These are phyloP conservation scores for Ganoderma lucidum DNA, from an alignment of 1,284 basidiomycete genomes.

Conservation along the genomic window DNA sequence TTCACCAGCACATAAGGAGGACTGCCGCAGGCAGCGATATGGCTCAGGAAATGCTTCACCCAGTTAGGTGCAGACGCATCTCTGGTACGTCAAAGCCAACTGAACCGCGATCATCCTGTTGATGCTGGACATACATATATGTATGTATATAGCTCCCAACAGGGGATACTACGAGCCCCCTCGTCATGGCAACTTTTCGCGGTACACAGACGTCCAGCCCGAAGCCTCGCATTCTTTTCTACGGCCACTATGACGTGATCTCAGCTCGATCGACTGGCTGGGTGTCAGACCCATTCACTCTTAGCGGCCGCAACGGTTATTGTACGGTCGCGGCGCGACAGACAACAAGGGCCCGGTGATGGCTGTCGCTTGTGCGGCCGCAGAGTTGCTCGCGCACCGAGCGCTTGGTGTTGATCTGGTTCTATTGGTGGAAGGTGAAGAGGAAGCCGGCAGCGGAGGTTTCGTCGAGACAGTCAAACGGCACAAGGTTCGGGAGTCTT, in stretches of 20 bases:
- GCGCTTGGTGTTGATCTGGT: conserved; percentile 88
- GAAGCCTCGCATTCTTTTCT: conserved; percentile 83
- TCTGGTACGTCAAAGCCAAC: conserved; percentile 57
- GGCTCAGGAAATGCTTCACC: conserved; percentile 86
- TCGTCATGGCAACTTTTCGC: conserved; percentile 87
- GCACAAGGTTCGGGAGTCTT: conserved; percentile 66
- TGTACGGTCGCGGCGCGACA: conserved; percentile 93
- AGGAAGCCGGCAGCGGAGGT: conserved; percentile 90
- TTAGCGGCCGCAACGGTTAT: conserved; percentile 90
- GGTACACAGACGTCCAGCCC: conserved; percentile 66
- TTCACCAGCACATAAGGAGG: conserved; percentile 74
- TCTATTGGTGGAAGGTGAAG: conserved; percentile 95
- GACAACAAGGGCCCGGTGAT: conserved; percentile 96
- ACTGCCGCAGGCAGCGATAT: conserved; percentile 94
- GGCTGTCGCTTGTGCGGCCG: conserved; percentile 90
- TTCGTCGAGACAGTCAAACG: conserved; percentile 80
- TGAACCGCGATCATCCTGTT: background rate
- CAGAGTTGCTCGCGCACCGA: conserved; percentile 77
- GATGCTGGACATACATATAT: background rate
- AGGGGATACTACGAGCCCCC: conserved; percentile 74
- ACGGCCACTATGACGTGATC: conserved; percentile 96
- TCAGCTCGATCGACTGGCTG: conserved; percentile 79
- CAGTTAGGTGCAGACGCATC: conserved; percentile 86
- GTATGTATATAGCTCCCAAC: conserved; percentile 61
- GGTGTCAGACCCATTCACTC: conserved; percentile 86